Evolutionary conservation across 2,329 filamentous ascomycete species (phyloP), one percentile per base, ranked within the genome.

Genomic region (Elsinoe perseae): DNA sequence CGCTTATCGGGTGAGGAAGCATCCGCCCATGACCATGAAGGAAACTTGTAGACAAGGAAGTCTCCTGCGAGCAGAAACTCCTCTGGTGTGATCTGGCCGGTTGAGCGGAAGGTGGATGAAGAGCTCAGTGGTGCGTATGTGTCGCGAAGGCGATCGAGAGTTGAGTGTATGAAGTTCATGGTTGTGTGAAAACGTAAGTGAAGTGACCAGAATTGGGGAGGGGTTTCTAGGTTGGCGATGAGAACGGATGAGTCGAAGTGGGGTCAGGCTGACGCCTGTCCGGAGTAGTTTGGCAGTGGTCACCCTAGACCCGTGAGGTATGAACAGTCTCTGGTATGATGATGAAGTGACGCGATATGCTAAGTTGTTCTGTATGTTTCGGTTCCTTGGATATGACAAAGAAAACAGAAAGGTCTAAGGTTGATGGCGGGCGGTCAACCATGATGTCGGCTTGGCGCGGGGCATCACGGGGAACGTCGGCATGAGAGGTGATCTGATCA

Each of bases 21-120:
- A 65, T 93, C 89, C 62, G 87, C 84, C 93, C 93, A 98, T 50
- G 89, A 87, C 93, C 93, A 98, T 58, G 92, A 95, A 7, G 92
- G 93, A 74, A 98, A 98, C 77, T 96, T 97, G 83, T 95, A 95
- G 67, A 95, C 91, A 34, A 98, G 84, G 71, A 97, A 98, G 76
- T 98, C 93, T 65, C 93, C 93, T 2, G 93, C 93, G 3, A 87
- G 86, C 52, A 96, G 80, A 72, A 98, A 98, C 78, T 98, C 93
- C 68, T 96, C 92, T 16, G 92, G 92, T 0, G 92, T 97, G 73
- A 98, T 93, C 75, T 97, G 88, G 62, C 93, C 93, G 3, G 91
- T 95, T 65, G 83, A 81, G 65, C 92, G 88, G 74, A 98, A 98
- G 62, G 89, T 97, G 2, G 92, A 97, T 54, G 84, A 95, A 71